Evolutionary conservation across 2,329 filamentous ascomycete species (phyloP), one percentile per base, ranked within the genome.

Genomic region (Acephala macrosclerotiorum): DNA sequence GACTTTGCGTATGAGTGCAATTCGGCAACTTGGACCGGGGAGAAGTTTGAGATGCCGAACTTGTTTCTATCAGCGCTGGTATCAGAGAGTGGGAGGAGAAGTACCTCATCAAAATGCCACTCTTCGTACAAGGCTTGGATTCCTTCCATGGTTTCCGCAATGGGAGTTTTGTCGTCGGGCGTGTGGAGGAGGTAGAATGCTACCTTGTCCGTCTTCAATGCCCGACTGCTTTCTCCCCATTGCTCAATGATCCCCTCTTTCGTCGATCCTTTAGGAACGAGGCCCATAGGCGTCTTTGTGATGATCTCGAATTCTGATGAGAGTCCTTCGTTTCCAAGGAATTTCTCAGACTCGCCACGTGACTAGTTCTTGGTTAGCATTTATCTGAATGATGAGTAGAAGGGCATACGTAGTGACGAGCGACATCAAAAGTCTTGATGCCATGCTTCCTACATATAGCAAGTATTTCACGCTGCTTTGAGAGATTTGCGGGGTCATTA

Each of bases 41-140:
- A 56, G 65, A 73, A 78, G 60, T 77, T 78, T 56, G 71, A 76
- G 29, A 79, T 59, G 18, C 77, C 77, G 26, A 77, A 73, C 63
- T 78, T 35, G 56, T 51, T 7, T 35, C 22, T 5, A 45, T 63
- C 29, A 61, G 62, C 7, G 42, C 2, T 33, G 38, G 22, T 35
- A 14, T 22, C 3, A 36, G 18, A 49, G 20, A 9, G 25, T 35
- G 26, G 58, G 22, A 38, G 25, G 22, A 25, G 33, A 22, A 36
- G 25, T 47, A 59, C 60, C 49, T 59, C 20, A 18, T 60, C 35
- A 42, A 67, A 67, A 16, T 64, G 55, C 18, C 65, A 61, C 0
- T 38, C 65, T 18, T 59, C 22, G 22, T 61, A 61, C 3, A 67
- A 51, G 6, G 49, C 36, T 56, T 67, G 65, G 29, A 67, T 64